These are phyloP conservation scores for Starmera dryadoides DNA, from an alignment of 805 yeast species.

Conservation along the genomic window DNA sequence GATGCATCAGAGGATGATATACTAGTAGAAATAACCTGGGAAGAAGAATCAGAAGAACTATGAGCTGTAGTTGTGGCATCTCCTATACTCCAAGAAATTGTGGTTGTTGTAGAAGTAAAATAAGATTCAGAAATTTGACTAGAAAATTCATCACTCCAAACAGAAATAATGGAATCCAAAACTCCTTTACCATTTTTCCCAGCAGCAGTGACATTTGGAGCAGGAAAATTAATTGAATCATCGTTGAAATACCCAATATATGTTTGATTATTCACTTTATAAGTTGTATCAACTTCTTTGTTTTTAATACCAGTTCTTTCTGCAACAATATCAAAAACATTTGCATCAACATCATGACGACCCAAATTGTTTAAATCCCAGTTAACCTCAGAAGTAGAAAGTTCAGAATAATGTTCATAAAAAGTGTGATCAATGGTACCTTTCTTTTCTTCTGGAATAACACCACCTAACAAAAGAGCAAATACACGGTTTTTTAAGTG, in stretches of 20 bases:
- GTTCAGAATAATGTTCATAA: constrained; percentile 46
- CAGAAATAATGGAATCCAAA: constrained; percentile 23
- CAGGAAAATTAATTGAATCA: constrained; percentile 22
- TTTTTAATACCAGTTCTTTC: constrained; percentile 24
- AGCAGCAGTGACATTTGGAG: constrained; percentile 28
- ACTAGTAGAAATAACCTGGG: no score
- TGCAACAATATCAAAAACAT: constrained; percentile 38
- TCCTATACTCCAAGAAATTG: constrained; percentile 9
- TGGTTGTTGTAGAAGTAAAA: no score
- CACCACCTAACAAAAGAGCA: constrained; percentile 41
- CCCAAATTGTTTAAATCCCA: constrained; percentile 44
- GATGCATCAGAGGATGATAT: no score
- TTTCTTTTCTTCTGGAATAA: constrained; percentile 29
- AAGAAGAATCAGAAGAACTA: no score
- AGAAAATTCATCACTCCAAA: constrained; percentile 24
- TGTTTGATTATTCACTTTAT: constrained; percentile 25
- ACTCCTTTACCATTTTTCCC: constrained; percentile 27
- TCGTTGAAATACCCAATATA: constrained; percentile 27
- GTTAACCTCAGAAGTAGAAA: constrained; percentile 43
- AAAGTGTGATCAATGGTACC: constrained; percentile 40
- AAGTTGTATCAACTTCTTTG: constrained; percentile 25
- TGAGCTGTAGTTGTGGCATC: constrained; percentile 10
- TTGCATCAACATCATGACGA: constrained; percentile 42
- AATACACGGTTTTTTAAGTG: constrained; percentile 36
- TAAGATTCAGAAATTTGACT: constrained; percentile 3